phyloP scores from a whole-genome alignment of 2,329 filamentous ascomycete species.

The Ceratocystis lukuohia region DNA sequence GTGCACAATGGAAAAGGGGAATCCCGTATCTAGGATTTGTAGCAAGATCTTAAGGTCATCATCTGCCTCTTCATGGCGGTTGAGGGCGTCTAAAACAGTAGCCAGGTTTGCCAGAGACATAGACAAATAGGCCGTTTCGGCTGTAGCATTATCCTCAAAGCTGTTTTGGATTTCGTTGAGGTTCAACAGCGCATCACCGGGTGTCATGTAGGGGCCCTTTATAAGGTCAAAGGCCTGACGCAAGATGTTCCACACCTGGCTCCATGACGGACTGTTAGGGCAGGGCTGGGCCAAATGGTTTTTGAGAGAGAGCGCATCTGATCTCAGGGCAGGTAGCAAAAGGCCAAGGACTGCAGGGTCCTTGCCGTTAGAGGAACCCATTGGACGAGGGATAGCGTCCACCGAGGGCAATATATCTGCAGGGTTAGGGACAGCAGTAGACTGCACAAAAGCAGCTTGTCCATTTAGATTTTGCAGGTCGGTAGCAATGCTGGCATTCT shows the following conservation, averaged over 20 bases:
- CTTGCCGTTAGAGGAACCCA: not conserved
- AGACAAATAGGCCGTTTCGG: constrained; percentile 17
- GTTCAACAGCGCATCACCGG: constrained; percentile 25
- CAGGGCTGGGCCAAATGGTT: constrained; percentile 22
- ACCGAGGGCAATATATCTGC: constrained; percentile 15
- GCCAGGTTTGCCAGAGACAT: constrained; percentile 29
- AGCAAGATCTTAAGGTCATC: constrained; percentile 25
- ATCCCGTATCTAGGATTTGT: constrained; percentile 25
- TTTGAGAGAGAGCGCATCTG: constrained; percentile 24
- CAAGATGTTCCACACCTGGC: constrained; percentile 18
- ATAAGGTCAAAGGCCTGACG: constrained; percentile 22
- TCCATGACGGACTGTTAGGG: constrained; percentile 19
- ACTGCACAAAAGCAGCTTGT: constrained; percentile 19
- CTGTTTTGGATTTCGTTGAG: constrained; percentile 19
- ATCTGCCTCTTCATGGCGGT: constrained; percentile 15
- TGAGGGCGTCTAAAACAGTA: constrained; percentile 25
- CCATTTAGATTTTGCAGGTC: constrained; percentile 21
- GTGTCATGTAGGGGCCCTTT: constrained; percentile 24
- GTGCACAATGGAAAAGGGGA: constrained; percentile 25
- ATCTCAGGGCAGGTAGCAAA: constrained; percentile 24
- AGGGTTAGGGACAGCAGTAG: constrained; percentile 16
- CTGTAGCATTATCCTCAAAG: constrained; percentile 7
- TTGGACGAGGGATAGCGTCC: constrained; percentile 12
- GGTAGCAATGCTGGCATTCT: constrained; percentile 20
- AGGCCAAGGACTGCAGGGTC: constrained; percentile 22